phyloP scores from a whole-genome alignment of 257 asterid species.

The Salvia splendens region DNA sequence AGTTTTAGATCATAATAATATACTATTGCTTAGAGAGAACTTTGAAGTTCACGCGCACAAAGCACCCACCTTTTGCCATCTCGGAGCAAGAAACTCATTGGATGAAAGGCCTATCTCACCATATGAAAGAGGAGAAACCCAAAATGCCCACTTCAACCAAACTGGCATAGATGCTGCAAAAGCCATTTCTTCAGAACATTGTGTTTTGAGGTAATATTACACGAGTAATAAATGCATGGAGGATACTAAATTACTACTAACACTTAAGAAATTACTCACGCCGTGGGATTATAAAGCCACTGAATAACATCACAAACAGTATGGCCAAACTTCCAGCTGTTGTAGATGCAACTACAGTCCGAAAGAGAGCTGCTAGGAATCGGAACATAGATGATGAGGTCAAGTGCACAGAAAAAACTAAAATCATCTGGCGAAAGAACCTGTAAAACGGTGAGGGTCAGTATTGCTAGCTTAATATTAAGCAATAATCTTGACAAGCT shows the following conservation, averaged over 20 bases:
- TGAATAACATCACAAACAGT: slow-evolving; percentile 43
- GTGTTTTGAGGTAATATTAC: background rate
- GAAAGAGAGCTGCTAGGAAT: slow-evolving; percentile 61
- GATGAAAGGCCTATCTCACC: slow-evolving; percentile 69
- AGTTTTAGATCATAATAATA: background rate
- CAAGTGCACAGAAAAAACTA: slow-evolving; percentile 56
- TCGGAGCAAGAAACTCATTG: slow-evolving; percentile 67
- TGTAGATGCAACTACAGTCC: slow-evolving; percentile 48
- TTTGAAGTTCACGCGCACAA: background rate
- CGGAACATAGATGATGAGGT: slow-evolving; percentile 61
- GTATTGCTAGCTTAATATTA: background rate
- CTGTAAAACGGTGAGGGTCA: slow-evolving; percentile 37
- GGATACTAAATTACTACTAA: background rate
- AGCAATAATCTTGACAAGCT: background rate
- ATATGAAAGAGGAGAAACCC: slow-evolving; percentile 70
- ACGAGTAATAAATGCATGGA: background rate
- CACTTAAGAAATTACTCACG: slow-evolving; percentile 41
- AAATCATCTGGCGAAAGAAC: slow-evolving; percentile 58
- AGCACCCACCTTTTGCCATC: slow-evolving; percentile 65
- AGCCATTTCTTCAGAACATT: background rate
- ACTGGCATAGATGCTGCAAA: slow-evolving; percentile 70
- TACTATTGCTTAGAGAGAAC: background rate
- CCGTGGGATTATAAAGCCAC: slow-evolving; percentile 68
- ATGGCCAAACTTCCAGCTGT: slow-evolving; percentile 48
- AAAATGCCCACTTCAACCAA: slow-evolving; percentile 73